Conservation (phyloP, 306 rosid genomes). For the Quercus aquifolioides region DNA sequence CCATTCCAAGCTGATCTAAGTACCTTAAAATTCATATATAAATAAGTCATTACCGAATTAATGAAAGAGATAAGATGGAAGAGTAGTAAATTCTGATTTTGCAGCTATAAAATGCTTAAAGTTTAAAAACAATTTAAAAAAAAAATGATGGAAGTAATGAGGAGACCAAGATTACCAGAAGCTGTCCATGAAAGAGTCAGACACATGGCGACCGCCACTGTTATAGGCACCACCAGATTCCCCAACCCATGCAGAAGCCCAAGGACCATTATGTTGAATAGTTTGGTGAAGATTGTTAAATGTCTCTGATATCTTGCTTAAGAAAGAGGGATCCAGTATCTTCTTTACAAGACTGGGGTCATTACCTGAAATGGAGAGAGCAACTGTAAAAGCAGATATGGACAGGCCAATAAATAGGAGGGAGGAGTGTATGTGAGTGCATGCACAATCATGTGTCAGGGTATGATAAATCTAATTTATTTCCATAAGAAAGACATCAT, state of each 20-base stretch:
- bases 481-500: not conserved
- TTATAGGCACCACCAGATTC: slow-evolving; percentile 98
- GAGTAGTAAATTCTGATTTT: not conserved
- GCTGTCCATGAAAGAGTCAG: slow-evolving; percentile 78
- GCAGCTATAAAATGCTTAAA: not conserved
- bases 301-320: slow-evolving; percentile 45
- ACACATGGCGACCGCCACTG: slow-evolving; percentile 79
- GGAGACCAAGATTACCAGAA: slow-evolving; percentile 70
- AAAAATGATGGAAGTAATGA: slow-evolving; percentile 10
- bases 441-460: not conserved
- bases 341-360: slow-evolving; percentile 52
- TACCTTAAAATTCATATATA: slow-evolving; percentile 51
- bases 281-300: slow-evolving; percentile 54
- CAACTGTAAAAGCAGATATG: slow-evolving; percentile 5
- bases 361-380: slow-evolving; percentile 45
- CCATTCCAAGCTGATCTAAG: slow-evolving; percentile 96
- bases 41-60: not conserved
- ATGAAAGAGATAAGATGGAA: slow-evolving; percentile 1
- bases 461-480: not conserved
- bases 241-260: slow-evolving; percentile 94
- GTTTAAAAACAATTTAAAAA: not conserved
- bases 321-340: slow-evolving; percentile 63
- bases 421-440: not conserved
- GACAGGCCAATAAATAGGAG: not conserved
- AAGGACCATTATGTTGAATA: slow-evolving; percentile 59